A percentile compares a stretch with the other conserved stretches of the same genome.
Conservation (phyloP, 306 rosid genomes). For the Luffa acutangula region DNA sequence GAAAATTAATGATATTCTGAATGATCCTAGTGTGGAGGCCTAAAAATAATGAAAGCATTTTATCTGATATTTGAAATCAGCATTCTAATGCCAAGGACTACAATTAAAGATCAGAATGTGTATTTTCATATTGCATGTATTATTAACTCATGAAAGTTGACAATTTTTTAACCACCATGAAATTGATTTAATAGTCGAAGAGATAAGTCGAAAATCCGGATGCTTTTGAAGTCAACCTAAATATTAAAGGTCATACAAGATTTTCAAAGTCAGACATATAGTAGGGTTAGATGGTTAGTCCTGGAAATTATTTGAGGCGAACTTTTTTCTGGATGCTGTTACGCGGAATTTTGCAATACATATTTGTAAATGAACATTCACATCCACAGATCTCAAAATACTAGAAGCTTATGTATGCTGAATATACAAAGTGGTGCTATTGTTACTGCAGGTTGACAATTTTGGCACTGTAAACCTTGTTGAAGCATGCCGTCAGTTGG, state of each 20-base stretch:
- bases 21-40: not conserved
- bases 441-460: conserved; percentile 64
- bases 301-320: not conserved
- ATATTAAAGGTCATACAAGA: not conserved
- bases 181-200: not conserved
- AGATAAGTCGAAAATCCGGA: not conserved
- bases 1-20: not conserved
- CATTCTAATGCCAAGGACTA: not conserved
- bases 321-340: not conserved
- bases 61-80: not conserved
- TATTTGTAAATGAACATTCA: not conserved
- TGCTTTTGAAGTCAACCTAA: not conserved
- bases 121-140: not conserved
- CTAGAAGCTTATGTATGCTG: not conserved
- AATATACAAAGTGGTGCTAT: not conserved
- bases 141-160: not conserved
- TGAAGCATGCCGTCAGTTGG: conserved; percentile 73
- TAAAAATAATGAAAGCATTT: not conserved
- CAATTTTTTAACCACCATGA: not conserved
- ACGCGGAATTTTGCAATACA: not conserved
- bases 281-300: not conserved
- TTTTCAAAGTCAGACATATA: not conserved
- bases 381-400: not conserved
- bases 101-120: not conserved
- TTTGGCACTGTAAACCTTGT: conserved; percentile 86